These are phyloP conservation scores for Wickerhamiella lipophila DNA, from an alignment of 805 yeast genomes.

Conservation along the genomic window DNA sequence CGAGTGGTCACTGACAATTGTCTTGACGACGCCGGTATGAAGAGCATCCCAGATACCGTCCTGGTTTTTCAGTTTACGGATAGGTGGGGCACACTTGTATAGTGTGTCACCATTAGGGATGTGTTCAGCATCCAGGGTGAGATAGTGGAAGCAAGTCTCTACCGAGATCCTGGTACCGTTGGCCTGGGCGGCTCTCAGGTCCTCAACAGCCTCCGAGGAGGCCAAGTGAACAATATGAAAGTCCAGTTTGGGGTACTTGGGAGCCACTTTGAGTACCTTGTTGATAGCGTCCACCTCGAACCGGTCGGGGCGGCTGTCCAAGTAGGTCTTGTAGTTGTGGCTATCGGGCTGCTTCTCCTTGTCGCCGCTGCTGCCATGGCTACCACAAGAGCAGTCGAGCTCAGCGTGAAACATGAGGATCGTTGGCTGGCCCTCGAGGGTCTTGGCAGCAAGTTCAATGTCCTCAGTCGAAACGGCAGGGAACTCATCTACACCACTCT, in stretches of 20 bases:
- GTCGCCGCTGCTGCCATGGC: background rate
- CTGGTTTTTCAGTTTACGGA: slow-evolving; percentile 62
- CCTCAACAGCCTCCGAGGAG: slow-evolving; percentile 66
- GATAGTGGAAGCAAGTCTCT: slow-evolving; percentile 90
- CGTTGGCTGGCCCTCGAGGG: slow-evolving; percentile 50
- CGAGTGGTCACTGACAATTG: slow-evolving; percentile 91
- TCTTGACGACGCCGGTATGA: slow-evolving; percentile 46
- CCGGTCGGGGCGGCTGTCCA: slow-evolving; percentile 80
- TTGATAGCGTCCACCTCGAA: slow-evolving; percentile 78
- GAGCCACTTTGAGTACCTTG: slow-evolving; percentile 52
- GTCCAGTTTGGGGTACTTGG: slow-evolving; percentile 28
- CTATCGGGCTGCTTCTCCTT: slow-evolving; percentile 33
- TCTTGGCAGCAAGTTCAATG: slow-evolving; percentile 52
- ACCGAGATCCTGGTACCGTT: slow-evolving; percentile 42
- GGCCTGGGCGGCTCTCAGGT: slow-evolving; percentile 50
- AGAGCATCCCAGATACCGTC: slow-evolving; percentile 68
- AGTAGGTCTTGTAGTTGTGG: slow-evolving; percentile 55
- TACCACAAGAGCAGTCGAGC: slow-evolving; percentile 36
- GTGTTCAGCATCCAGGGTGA: slow-evolving; percentile 60
- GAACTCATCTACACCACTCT: slow-evolving; percentile 89
- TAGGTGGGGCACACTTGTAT: slow-evolving; percentile 93
- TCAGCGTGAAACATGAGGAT: slow-evolving; percentile 91
- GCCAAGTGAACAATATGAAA: slow-evolving; percentile 87
- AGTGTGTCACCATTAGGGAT: slow-evolving; percentile 69
- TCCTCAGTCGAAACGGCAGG: slow-evolving; percentile 60